phyloP scores from a whole-genome alignment of 2,329 filamentous ascomycete genomes.

The Fusarium setosum region DNA sequence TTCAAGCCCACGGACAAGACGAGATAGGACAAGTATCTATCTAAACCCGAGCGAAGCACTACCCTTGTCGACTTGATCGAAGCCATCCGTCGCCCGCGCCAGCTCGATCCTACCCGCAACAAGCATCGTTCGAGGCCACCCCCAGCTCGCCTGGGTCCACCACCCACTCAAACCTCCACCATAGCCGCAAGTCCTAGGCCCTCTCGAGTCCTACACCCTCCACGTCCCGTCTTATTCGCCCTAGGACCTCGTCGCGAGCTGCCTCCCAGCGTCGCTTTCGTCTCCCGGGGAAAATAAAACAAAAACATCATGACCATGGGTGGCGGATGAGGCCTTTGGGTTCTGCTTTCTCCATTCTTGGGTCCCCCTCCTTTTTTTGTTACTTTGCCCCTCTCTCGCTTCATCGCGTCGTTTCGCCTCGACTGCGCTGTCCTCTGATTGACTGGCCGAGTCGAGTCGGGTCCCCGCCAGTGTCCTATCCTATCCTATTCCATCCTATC shows the following conservation, averaged over 20 bases:
- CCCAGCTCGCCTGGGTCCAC: slow-evolving; percentile 7
- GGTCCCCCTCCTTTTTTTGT: slow-evolving; percentile 10
- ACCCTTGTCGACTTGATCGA: background rate
- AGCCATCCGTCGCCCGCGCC: background rate
- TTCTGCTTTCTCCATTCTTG: slow-evolving; percentile 9
- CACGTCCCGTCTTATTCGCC: slow-evolving; percentile 44
- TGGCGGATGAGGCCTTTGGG: slow-evolving; percentile 33
- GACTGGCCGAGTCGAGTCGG: background rate
- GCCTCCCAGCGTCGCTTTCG: slow-evolving; percentile 38
- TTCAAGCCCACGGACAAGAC: background rate
- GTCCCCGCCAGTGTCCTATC: background rate
- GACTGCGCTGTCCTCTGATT: background rate
- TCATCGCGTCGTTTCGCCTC: background rate
- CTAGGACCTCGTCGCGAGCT: slow-evolving; percentile 43
- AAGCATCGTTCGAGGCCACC: background rate
- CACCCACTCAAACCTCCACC: slow-evolving; percentile 14
- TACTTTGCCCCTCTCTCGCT: slow-evolving; percentile 15
- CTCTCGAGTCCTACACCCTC: slow-evolving; percentile 45
- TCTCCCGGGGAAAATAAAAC: slow-evolving; percentile 27
- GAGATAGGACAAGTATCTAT: background rate
- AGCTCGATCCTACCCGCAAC: background rate
- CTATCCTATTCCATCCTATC: background rate
- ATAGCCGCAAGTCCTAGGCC: slow-evolving; percentile 45
- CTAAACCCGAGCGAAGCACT: background rate
- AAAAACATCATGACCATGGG: slow-evolving; percentile 41